Base-by-base conservation (phyloP, 1,284 basidiomycete genomes). In the Rhodotorula sp. region DNA sequence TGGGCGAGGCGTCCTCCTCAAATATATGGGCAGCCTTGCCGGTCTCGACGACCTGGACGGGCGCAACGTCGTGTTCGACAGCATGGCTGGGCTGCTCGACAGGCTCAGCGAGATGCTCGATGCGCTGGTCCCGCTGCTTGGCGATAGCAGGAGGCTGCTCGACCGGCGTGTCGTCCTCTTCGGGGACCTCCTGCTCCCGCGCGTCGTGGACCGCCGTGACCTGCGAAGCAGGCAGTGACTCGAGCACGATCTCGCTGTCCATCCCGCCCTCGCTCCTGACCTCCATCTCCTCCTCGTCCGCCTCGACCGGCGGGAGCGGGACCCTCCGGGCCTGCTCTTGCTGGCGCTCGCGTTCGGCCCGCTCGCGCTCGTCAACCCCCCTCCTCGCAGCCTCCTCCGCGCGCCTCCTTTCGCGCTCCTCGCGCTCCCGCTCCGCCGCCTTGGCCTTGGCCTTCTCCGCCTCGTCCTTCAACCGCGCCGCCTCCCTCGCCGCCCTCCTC, bases 201-300 rank as follows among this genome's bases (percentile, higher is more conserved):
- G 25, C 21, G n/a, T 37, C 22, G 55, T 36, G 2, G 15, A 13
- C 29, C 32, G 36, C 59, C 9, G 46, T 48, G 29, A 29, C 36
- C n/a, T 61, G 39, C 39, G 50, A 53, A 13, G 32, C 36, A 15
- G 59, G 51, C 6, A 27, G 48, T 34, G 64, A 65, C 53, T 67
- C 59, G 36, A 63, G 25, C 25, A 68, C 48, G 19, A 48, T 17
- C 36, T 53, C 64, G 46, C 56, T 65, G 55, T 59, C 59, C 59
- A 64, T 65, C 46, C 64, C 64, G 29, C 41, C 41, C 25, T 51
- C 58, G 41, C 60, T 50, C 17, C 37, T 27, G 36, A 57, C 51
- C 19, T 59, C 59, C n/a, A n/a, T n/a, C 34, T 59, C 57, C 9
- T 29, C 59, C 27, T 64, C 44, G 25, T 48, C 41, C 64, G 32